Conservation (phyloP, 768 basidiomycete species). For the Leccinum subgranulosum region DNA sequence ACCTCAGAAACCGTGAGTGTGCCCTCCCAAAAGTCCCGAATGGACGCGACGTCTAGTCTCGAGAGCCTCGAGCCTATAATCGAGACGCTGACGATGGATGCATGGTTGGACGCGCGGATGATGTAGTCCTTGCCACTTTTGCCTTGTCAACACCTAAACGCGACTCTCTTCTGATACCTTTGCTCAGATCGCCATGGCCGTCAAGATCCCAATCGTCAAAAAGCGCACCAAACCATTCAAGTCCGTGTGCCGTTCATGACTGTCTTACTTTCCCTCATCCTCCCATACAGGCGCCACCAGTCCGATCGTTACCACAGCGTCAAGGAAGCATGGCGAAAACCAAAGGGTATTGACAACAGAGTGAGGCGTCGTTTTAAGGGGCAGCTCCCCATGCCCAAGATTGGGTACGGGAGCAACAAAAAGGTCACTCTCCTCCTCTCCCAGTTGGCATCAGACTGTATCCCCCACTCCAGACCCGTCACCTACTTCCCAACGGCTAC, state of each 20-base stretch:
- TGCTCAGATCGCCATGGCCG: slow-evolving; percentile 39
- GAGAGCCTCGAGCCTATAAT: not conserved
- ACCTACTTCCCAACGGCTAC: slow-evolving; percentile 92
- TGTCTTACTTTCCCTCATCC: slow-evolving; percentile 11
- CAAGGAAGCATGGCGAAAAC: slow-evolving; percentile 99
- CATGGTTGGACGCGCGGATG: slow-evolving; percentile 21
- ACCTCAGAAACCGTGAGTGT: slow-evolving; percentile 55
- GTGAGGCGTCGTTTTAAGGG: slow-evolving; percentile 95
- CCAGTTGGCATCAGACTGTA: slow-evolving; percentile 1
- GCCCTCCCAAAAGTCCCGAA: not conserved
- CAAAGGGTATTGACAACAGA: slow-evolving; percentile 99
- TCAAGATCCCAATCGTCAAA: slow-evolving; percentile 78
- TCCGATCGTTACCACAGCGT: slow-evolving; percentile 96
- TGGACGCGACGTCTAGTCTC: not conserved
- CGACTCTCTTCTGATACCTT: slow-evolving; percentile 13
- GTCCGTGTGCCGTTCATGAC: slow-evolving; percentile 44
- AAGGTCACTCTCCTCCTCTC: slow-evolving; percentile 53
- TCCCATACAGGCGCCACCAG: slow-evolving; percentile 82
- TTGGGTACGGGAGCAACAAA: slow-evolving; percentile 76
- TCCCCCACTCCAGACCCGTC: slow-evolving; percentile 63
- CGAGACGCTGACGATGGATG: slow-evolving; percentile 21
- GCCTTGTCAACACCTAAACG: not conserved
- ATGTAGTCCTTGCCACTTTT: not conserved
- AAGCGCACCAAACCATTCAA: slow-evolving; percentile 98
- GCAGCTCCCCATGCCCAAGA: slow-evolving; percentile 92